Conservation (phyloP, 768 basidiomycete species). For the Tylopilus rubrobrunneus region DNA sequence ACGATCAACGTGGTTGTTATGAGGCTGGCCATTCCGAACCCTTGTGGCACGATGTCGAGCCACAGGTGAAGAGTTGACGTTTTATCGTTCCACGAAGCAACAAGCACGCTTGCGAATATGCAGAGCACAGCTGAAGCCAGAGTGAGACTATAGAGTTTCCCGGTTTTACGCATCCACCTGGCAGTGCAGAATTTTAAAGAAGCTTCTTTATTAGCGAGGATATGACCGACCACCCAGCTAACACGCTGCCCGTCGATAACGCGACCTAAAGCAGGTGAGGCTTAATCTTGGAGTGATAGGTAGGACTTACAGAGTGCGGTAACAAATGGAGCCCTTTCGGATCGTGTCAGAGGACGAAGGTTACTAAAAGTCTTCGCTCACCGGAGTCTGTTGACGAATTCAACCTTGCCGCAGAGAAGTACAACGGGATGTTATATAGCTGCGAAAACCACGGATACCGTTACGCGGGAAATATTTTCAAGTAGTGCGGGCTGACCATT, state of each 20-base stretch:
- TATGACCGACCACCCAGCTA: conserved; percentile 72
- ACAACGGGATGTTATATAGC: conserved; percentile 89
- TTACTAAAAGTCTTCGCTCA: conserved; percentile 29
- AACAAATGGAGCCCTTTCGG: conserved; percentile 76
- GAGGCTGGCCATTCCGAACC: conserved; percentile 79
- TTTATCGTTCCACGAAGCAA: conserved; percentile 64
- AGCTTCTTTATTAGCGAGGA: conserved; percentile 1
- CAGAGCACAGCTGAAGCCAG: conserved; percentile 58
- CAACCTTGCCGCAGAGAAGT: conserved; percentile 79
- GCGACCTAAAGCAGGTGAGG: conserved; percentile 50
- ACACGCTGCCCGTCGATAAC: conserved; percentile 79
- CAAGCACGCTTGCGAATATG: conserved; percentile 54
- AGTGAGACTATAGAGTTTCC: conserved; percentile 78
- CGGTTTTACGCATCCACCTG: conserved; percentile 84
- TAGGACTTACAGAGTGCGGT: conserved; percentile 73
- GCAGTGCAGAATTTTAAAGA: conserved; percentile 8
- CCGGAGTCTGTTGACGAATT: conserved; percentile 69
- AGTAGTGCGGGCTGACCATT: conserved; percentile 44
- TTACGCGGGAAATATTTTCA: neutral
- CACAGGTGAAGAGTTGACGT: conserved; percentile 63
- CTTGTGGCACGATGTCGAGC: conserved; percentile 77
- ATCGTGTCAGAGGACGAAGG: conserved; percentile 8
- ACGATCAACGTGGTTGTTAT: conserved; percentile 88
- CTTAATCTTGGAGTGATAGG: conserved; percentile 5
- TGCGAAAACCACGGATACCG: conserved; percentile 18